Percentiles rank a stretch among this genome's conserved stretches.
phyloP scores from a whole-genome alignment of 148 eudicot species.

The Chenopodium album region DNA sequence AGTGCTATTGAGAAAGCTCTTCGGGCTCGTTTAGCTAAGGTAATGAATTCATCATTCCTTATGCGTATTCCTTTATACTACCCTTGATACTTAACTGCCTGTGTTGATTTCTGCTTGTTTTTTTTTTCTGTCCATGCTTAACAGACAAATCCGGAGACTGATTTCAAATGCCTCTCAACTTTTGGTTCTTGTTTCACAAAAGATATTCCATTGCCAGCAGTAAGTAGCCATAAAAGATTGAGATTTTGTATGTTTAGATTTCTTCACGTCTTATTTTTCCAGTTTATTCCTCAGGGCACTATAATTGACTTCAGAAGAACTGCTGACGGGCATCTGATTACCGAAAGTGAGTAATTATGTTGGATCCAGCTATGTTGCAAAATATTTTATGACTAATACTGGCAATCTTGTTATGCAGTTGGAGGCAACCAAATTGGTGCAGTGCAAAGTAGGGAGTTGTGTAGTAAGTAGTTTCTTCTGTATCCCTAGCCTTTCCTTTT shows the following conservation, averaged over 20 bases:
- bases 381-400: slow-evolving; percentile 12
- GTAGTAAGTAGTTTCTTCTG: slow-evolving; percentile 55
- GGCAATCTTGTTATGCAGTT: slow-evolving; percentile 46
- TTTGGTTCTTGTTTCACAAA: slow-evolving; percentile 71
- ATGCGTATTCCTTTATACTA: neutral
- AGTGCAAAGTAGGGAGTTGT: slow-evolving; percentile 81
- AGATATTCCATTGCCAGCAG: slow-evolving; percentile 71
- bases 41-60: slow-evolving; percentile 24
- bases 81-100: neutral
- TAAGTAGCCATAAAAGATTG: slow-evolving; percentile 30
- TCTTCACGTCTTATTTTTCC: neutral
- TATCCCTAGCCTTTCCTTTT: slow-evolving; percentile 4
- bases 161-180: slow-evolving; percentile 58
- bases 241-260: neutral
- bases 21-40: slow-evolving; percentile 77
- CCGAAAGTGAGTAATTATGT: slow-evolving; percentile 63
- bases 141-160: slow-evolving; percentile 85
- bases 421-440: slow-evolving; percentile 80
- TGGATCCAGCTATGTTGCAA: neutral
- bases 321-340: slow-evolving; percentile 76
- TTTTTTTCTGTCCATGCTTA: neutral
- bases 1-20: slow-evolving; percentile 91
- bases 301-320: slow-evolving; percentile 71
- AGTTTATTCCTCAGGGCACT: slow-evolving; percentile 65
- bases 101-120: slow-evolving; percentile 7